These are phyloP conservation scores for Zopfochytrium polystomum DNA, from an alignment of 371 early-diverging fungal genomes.

Conservation along the genomic window DNA sequence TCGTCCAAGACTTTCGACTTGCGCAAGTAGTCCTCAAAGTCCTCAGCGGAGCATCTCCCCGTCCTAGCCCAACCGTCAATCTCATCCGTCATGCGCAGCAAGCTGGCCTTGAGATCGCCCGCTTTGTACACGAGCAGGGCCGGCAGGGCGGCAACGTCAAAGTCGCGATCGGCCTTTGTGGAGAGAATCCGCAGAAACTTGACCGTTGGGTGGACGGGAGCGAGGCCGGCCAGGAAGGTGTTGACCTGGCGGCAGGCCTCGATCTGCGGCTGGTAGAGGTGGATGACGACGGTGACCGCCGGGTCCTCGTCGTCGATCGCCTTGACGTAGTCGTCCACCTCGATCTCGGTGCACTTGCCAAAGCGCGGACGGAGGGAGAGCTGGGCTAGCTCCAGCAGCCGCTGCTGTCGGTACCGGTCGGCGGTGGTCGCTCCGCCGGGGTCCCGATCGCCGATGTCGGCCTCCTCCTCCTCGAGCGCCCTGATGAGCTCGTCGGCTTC, in stretches of 20 bases:
- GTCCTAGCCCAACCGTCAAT: constrained; percentile 31
- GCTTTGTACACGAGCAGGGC: constrained; percentile 43
- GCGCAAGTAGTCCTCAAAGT: constrained; percentile 44
- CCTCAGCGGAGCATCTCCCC: constrained; percentile 37
- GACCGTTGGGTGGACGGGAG: constrained; percentile 37
- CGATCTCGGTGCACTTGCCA: constrained; percentile 34
- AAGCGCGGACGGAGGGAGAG: constrained; percentile 19
- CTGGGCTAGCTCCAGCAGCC: constrained; percentile 33
- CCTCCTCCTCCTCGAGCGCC: constrained; percentile 34
- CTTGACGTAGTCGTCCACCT: constrained; percentile 37
- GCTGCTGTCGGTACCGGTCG: constrained; percentile 30
- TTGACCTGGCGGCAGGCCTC: constrained; percentile 48
- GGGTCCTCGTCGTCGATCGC: constrained; percentile 41
- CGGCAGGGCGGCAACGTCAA: constrained; percentile 50
- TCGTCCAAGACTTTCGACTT: no score
- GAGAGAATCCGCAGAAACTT: constrained; percentile 55
- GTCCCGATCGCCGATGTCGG: no score
- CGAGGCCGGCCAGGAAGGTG: constrained; percentile 39
- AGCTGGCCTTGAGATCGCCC: constrained; percentile 32
- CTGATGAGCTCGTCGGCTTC: constrained; percentile 30
- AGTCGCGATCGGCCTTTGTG: constrained; percentile 42
- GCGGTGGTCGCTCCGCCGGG: constrained; percentile 30
- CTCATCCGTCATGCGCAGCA: constrained; percentile 45
- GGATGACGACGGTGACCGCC: constrained; percentile 38
- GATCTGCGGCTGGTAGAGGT: constrained; percentile 39